Base-by-base conservation (phyloP, 768 basidiomycete species). In the Rhodotorula taiwanensis region DNA sequence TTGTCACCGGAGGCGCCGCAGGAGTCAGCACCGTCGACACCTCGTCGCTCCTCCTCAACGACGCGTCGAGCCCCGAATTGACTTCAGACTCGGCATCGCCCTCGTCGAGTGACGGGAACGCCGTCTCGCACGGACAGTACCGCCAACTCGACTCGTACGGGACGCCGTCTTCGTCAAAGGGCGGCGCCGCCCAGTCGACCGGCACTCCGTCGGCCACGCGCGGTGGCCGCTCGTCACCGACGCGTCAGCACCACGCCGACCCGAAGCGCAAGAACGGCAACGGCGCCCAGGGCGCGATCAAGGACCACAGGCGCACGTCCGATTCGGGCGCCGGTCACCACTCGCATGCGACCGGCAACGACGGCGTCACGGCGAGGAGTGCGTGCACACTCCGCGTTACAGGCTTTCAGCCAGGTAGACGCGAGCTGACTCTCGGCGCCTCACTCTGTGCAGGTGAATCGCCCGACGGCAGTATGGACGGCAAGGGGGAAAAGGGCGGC, bases 401-500 rank as follows among this genome's bases (percentile, higher is more conserved):
- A 25, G 27, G 31, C 11, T 41, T 47, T 25, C 27, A 33, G 36
- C 28, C 25, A 20, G 28, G 10, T 20, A 20, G 8, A 2, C 8
- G 30, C 13, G 18, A 3, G 6, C 49, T 56, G 33, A 41, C 48
- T 23, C 15, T 15, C 11, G 5, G 27, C 5, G 4, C 18, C 11
- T 9, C 25, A 9, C 16, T 30, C 5, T 28, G 10, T 8, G n/a
- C 58, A 61, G 60, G 48, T n/a, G 56, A 52, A 33, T 64, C 63
- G 14, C 63, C 63, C 36, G 63, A 64, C 39, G 51, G 39, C 49
- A 27, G n/a, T 5, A 8, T 34, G 25, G 60, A 47, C 4, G 62
- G 58, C 28, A 58, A 55, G 55, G 52, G 47, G 11, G 60, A 49
- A 30, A 69, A 69, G 51, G 52, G n/a, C n/a, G n/a, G 54, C 45